Conservation (phyloP, 306 rosid species). For the Prosopis cineraria region DNA sequence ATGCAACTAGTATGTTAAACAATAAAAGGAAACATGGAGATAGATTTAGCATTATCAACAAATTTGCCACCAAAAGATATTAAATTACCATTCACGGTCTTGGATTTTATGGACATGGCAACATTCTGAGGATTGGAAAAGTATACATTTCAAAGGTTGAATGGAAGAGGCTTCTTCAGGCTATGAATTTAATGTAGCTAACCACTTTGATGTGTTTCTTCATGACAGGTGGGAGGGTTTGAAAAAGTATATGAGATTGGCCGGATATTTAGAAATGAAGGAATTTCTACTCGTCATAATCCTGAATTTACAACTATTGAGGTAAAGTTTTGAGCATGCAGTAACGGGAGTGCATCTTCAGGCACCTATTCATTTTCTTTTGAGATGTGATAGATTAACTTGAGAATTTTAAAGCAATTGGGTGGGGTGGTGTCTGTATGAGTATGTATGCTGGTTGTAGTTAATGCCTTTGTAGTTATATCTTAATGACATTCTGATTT, state of each 20-base stretch:
- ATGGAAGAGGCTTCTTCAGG: conserved; percentile 17
- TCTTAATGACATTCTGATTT: conserved; percentile 43
- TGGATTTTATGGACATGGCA: conserved; percentile 14
- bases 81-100: conserved; percentile 20
- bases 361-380: conserved; percentile 19
- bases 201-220: conserved; percentile 29
- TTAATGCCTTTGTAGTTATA: conserved; percentile 16
- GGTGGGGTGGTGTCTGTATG: conserved; percentile 11
- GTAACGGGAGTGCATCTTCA: conserved; percentile 9
- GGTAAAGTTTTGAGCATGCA: conserved; percentile 49
- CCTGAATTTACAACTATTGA: conserved; percentile 98
- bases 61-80: conserved; percentile 18
- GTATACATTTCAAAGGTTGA: not conserved
- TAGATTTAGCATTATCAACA: not conserved
- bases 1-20: not conserved
- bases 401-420: not conserved
- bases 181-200: conserved; percentile 31
- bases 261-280: conserved; percentile 96
- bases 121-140: conserved; percentile 15
- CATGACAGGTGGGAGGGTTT: conserved; percentile 89
- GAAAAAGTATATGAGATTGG: conserved; percentile 97
- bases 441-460: not conserved
- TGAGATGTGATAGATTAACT: conserved; percentile 21
- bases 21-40: not conserved
- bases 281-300: conserved; percentile 97